A percentile compares a stretch with the other conserved stretches of the same genome.
phyloP scores from a whole-genome alignment of 805 yeast genomes.

The Wickerhamiella lipophila region DNA sequence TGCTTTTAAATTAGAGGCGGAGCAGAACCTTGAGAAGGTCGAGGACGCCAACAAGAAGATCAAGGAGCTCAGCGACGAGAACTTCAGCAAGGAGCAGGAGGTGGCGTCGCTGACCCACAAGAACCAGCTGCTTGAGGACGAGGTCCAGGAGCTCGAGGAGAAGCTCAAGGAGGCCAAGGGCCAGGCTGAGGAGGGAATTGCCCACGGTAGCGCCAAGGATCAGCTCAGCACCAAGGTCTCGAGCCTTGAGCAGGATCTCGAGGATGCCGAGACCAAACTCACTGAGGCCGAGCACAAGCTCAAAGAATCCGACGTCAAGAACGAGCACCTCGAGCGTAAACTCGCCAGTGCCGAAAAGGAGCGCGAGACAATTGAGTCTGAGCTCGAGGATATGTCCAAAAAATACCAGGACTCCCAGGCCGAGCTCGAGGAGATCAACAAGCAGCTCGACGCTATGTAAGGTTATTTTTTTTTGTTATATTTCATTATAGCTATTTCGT shows the following conservation, averaged over 20 bases:
- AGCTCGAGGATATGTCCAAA: constrained; percentile 73
- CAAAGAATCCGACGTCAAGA: constrained; percentile 90
- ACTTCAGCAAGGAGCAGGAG: constrained; percentile 85
- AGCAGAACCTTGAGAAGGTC: constrained; percentile 92
- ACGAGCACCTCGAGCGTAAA: constrained; percentile 90
- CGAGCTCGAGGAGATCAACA: constrained; percentile 92
- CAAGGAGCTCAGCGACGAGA: constrained; percentile 86
- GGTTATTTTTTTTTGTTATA: no score
- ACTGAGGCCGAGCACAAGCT: constrained; percentile 87
- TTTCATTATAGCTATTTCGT: no score
- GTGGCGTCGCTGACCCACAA: constrained; percentile 85
- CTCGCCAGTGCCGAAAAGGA: constrained; percentile 85
- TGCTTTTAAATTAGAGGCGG: constrained; percentile 82
- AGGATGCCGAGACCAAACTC: constrained; percentile 77
- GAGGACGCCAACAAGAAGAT: constrained; percentile 71
- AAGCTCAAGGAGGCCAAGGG: constrained; percentile 51
- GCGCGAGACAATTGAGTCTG: constrained; percentile 81
- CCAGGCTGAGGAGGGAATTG: constrained; percentile 81
- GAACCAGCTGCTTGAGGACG: constrained; percentile 80
- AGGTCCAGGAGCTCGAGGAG: constrained; percentile 55
- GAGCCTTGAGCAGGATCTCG: constrained; percentile 81
- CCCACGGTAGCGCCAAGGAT: constrained; percentile 80
- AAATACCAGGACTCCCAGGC: constrained; percentile 76
- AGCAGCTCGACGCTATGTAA: constrained; percentile 44
- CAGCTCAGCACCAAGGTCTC: constrained; percentile 81